These are phyloP conservation scores for Solanum hybrid DNA, from an alignment of 305 asterid species.

Conservation along the genomic window DNA sequence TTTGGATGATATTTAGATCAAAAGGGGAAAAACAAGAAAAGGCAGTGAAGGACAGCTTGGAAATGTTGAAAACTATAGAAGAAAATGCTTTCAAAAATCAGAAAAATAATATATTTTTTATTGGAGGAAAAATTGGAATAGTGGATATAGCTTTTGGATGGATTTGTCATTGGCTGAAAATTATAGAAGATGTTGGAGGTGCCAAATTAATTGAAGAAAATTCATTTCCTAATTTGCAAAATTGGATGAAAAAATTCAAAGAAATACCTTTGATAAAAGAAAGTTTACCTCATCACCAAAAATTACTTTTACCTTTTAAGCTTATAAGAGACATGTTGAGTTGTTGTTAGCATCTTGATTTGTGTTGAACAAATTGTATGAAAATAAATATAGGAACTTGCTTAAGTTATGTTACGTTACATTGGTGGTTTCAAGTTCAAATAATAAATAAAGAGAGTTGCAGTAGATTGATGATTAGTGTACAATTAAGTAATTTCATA, in stretches of 20 bases:
- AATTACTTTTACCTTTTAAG: not conserved
- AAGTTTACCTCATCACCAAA: not conserved
- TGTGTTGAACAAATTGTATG: not conserved
- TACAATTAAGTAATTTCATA: no score
- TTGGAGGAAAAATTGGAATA: conserved; percentile 9
- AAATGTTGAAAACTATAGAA: conserved; percentile 10
- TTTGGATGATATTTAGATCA: conserved; percentile 4
- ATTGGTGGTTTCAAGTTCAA: not conserved
- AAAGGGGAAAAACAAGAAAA: conserved; percentile 6
- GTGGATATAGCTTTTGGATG: conserved; percentile 14
- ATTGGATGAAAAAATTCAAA: conserved; percentile 10
- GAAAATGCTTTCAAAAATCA: not conserved
- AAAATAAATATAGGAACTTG: not conserved
- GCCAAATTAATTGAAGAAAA: not conserved
- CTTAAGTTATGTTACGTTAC: not conserved
- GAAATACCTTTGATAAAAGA: not conserved
- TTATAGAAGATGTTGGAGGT: conserved; percentile 1
- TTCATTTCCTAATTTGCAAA: conserved; percentile 2
- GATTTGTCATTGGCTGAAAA: conserved; percentile 8
- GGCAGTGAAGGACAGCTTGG: not conserved
- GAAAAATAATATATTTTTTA: conserved; percentile 5
- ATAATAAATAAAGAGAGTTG: fast-evolving
- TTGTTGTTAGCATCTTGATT: not conserved
- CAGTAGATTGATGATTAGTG: no score
- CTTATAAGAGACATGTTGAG: not conserved